phyloP scores from a whole-genome alignment of 257 asterid species.

The Hygrophila difformis region DNA sequence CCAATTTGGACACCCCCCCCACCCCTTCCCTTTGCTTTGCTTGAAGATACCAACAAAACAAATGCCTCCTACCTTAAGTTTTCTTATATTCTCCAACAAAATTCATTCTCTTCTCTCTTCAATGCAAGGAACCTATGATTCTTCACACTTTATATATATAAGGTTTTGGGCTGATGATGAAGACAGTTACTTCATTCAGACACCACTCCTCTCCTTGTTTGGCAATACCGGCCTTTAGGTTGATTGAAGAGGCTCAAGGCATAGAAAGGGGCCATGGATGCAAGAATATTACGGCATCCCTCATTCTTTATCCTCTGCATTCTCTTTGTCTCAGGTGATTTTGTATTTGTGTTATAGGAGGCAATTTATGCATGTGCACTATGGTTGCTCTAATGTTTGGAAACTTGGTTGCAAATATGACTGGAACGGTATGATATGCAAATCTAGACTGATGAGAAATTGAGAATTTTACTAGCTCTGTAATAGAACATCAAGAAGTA shows the following conservation, averaged over 20 bases:
- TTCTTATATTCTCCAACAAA: neutral
- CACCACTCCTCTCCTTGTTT: constrained; percentile 14
- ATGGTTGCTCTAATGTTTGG: neutral
- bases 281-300: constrained; percentile 17
- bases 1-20: neutral
- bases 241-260: constrained; percentile 3
- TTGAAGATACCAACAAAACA: neutral
- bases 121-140: constrained; percentile 85
- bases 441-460: constrained; percentile 12
- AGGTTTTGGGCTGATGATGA: neutral
- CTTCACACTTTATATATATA: constrained; percentile 48
- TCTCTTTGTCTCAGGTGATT: constrained; percentile 48
- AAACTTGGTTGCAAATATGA: constrained; percentile 38
- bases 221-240: constrained; percentile 1
- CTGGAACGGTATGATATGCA: constrained; percentile 30
- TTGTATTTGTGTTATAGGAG: too few species aligned
- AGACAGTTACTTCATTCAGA: constrained; percentile 16
- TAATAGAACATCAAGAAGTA: too few species aligned
- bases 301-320: constrained; percentile 36
- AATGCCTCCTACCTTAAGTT: neutral
- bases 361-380: too few species aligned
- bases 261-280: constrained; percentile 23
- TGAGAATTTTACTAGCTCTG: neutral
- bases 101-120: neutral
- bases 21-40: constrained; percentile 11